Base-by-base conservation (phyloP, 2,329 filamentous ascomycete genomes). In the Botrytis aclada region DNA sequence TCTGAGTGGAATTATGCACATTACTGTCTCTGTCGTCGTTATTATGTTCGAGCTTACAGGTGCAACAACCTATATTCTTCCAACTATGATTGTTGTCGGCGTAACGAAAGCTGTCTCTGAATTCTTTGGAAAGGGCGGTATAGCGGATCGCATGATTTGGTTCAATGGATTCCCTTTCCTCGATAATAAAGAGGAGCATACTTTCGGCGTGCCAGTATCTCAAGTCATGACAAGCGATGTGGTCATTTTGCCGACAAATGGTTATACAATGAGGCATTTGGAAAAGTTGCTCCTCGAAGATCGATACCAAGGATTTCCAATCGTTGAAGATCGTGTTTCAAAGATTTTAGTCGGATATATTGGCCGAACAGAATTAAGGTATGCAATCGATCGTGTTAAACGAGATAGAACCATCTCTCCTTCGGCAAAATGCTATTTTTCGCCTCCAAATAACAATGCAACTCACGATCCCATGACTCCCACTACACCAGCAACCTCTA, bases 1-100 rank as follows among this genome's bases (percentile, higher is more conserved):
- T 0, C 86, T 99, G 37, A 95, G 93, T 81, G 96, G 96, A 16
- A 98, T 98, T 80, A 99, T 98, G 95, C 96, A 98, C 82, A 93
- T 99, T 75, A 98, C 95, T 0, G 90, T 99, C 25, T 97, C 95
- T 0, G 94, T 99, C 16, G 95, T 98, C 3, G 96, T 99, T 79
- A 99, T 99, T 82, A 98, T 99, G 96, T 98, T 98, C 80, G 96
- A 99, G 83, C 87, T 99, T 66, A 99, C 96, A 0, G 96, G 96
- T n/a, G 96, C 96, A 10, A 84, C 98, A 74, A 97, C 95, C 2
- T 99, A 99, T 80, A 98, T 99, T 76, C 85, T 99, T 41, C 96
- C 96, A 0, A 98, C 95, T 22, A 99, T 99, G 96, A 98, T 99
- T 78, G 96, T 98, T 0, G 96, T 98, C 3, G 96, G 96, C 66